Conservation (phyloP, 2,329 filamentous ascomycete species). For the Calonectria multiphialidica region DNA sequence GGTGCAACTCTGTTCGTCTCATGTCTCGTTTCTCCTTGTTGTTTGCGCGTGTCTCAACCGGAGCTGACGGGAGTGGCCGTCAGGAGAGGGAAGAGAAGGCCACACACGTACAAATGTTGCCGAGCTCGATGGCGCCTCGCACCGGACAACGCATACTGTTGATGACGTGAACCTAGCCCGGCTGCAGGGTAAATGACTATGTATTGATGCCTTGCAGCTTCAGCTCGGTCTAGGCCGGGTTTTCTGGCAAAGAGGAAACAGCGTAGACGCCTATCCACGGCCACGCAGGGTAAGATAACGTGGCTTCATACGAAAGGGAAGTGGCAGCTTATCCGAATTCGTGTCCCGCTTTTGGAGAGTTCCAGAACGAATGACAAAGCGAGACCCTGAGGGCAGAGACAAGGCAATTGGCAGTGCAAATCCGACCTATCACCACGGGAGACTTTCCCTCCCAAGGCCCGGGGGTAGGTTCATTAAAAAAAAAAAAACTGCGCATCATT, state of each 20-base stretch:
- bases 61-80: conserved; percentile 14
- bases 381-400: background rate
- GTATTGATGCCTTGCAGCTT: conserved; percentile 29
- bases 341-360: conserved; percentile 2
- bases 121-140: conserved; percentile 1
- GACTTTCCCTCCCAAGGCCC: background rate
- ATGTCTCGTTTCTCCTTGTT: conserved; percentile 14
- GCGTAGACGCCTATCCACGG: background rate
- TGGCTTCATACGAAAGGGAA: conserved; percentile 6
- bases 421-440: conserved; percentile 12
- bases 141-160: conserved; percentile 23
- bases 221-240: conserved; percentile 9
- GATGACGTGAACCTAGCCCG: conserved; percentile 25
- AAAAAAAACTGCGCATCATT: conserved; percentile 5
- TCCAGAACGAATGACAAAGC: conserved; percentile 7
- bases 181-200: conserved; percentile 16
- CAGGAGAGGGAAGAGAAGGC: background rate
- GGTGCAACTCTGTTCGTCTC: conserved; percentile 20
- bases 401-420: background rate
- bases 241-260: background rate
- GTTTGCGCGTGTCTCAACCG: background rate
- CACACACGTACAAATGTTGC: background rate
- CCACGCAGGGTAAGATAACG: conserved; percentile 10
- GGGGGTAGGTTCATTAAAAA: background rate
- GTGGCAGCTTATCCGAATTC: background rate